Evolutionary conservation across 805 yeast genomes (phyloP).

Genomic region (Barnettozyma wickerhamii): DNA sequence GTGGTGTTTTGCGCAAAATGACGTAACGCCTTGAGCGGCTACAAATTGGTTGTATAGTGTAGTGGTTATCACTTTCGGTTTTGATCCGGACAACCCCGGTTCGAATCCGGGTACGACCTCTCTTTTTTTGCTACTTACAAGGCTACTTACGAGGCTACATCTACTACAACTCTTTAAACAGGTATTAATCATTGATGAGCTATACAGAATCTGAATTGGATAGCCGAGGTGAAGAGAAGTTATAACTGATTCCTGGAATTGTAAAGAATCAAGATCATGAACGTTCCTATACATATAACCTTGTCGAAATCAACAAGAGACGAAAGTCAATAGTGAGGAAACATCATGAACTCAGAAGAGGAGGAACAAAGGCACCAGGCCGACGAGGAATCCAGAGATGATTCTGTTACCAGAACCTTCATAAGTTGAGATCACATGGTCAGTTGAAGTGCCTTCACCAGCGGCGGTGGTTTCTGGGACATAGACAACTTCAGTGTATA

Average conservation of each 20-base stretch:
- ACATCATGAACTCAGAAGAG: background rate
- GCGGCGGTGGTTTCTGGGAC: background rate
- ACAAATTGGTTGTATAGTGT: conserved; percentile 45
- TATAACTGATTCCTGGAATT: too few species aligned
- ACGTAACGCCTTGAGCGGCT: background rate
- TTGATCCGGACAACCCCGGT: conserved; percentile 72
- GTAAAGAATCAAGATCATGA: too few species aligned
- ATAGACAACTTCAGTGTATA: background rate
- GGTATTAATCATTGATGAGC: background rate
- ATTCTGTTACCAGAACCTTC: conserved; percentile 2
- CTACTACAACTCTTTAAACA: background rate
- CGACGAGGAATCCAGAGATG: conserved; percentile 1
- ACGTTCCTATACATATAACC: background rate
- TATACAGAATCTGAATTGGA: too few species aligned
- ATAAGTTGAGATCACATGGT: conserved; percentile 1
- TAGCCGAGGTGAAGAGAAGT: too few species aligned
- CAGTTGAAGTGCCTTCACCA: background rate
- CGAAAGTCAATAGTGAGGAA: background rate
- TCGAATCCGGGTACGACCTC: conserved; percentile 84
- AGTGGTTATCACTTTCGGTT: conserved; percentile 60
- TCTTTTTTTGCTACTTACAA: background rate
- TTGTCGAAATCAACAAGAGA: background rate
- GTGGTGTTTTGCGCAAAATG: background rate
- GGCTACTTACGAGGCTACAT: background rate
- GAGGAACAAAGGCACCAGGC: conserved; percentile 1